Evolutionary conservation across 805 yeast species (phyloP).

Genomic region (Pichia californica): DNA sequence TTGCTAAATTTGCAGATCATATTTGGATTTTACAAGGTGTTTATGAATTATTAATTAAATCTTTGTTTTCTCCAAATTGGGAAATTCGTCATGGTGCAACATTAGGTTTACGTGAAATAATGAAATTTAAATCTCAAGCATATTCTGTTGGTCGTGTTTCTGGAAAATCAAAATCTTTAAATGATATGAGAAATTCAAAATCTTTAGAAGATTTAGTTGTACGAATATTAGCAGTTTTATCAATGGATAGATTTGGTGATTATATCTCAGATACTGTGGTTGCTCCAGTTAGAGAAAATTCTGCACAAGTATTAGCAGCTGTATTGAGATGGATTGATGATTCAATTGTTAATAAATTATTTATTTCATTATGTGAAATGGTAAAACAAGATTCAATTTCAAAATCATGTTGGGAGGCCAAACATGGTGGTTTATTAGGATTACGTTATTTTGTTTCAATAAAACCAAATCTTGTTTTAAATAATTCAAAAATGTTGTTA

Average conservation of each 20-base stretch:
- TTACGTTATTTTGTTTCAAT: conserved; percentile 87
- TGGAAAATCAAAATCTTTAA: conserved; percentile 55
- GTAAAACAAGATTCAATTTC: conserved; percentile 52
- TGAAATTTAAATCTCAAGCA: conserved; percentile 62
- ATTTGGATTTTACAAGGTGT: conserved; percentile 96
- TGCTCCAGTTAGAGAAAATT: conserved; percentile 96
- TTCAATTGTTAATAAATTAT: conserved; percentile 52
- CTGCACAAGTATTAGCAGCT: conserved; percentile 92
- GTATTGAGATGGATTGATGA: conserved; percentile 67
- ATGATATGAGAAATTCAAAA: conserved; percentile 54
- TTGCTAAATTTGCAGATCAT: conserved; percentile 52
- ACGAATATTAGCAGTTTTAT: conserved; percentile 76
- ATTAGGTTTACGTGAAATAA: conserved; percentile 81
- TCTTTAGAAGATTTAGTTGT: conserved; percentile 87
- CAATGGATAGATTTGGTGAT: conserved; percentile 94
- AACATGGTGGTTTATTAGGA: conserved; percentile 97
- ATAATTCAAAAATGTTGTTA: conserved; percentile 53
- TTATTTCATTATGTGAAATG: conserved; percentile 56
- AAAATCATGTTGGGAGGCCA: conserved; percentile 86
- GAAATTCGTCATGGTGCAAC: conserved; percentile 95
- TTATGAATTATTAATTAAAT: conserved; percentile 71
- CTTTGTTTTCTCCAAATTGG: conserved; percentile 83
- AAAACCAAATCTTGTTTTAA: conserved; percentile 67
- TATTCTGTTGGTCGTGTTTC: conserved; percentile 75
- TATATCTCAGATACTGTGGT: conserved; percentile 96